These are phyloP conservation scores for Monilinia polystroma DNA, from an alignment of 2,329 filamentous ascomycete species.

Conservation along the genomic window DNA sequence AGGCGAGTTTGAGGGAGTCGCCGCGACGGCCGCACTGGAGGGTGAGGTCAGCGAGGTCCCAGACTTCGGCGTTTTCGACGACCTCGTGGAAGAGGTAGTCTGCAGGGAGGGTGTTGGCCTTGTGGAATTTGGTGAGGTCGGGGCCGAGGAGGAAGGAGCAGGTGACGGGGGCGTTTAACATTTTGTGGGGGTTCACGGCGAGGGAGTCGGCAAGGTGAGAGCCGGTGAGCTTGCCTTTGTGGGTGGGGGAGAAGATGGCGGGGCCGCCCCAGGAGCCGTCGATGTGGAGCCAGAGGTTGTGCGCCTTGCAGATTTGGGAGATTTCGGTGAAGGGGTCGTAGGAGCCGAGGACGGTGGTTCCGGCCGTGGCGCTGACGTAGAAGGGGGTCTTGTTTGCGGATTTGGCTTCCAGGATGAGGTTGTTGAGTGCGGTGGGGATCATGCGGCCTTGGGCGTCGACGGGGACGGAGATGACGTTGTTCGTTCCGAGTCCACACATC, in stretches of 20 bases:
- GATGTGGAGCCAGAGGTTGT: slow-evolving; percentile 86
- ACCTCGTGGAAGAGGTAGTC: slow-evolving; percentile 74
- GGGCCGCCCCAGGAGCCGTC: slow-evolving; percentile 90
- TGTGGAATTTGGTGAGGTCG: slow-evolving; percentile 75
- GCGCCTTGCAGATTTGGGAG: slow-evolving; percentile 64
- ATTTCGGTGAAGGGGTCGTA: slow-evolving; percentile 79
- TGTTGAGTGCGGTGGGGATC: slow-evolving; percentile 63
- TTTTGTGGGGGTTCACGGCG: slow-evolving; percentile 94
- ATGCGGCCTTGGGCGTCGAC: slow-evolving; percentile 74
- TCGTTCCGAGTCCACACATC: slow-evolving; percentile 78
- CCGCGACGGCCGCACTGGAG: slow-evolving; percentile 88
- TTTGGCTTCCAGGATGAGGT: slow-evolving; percentile 60
- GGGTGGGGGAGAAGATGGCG: slow-evolving; percentile 70
- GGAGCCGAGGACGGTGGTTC: slow-evolving; percentile 87
- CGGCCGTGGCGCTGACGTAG: slow-evolving; percentile 93
- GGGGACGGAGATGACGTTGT: slow-evolving; percentile 69
- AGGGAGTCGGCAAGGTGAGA: slow-evolving; percentile 74
- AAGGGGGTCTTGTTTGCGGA: slow-evolving; percentile 74
- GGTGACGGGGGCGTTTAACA: slow-evolving; percentile 87
- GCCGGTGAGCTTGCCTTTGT: slow-evolving; percentile 65
- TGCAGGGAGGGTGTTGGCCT: slow-evolving; percentile 80
- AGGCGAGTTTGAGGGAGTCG: slow-evolving; percentile 82
- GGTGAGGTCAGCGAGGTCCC: slow-evolving; percentile 89
- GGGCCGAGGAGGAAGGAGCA: slow-evolving; percentile 83
- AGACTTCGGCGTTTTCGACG: slow-evolving; percentile 56